A percentile compares a stretch with the other conserved stretches of the same genome.
These are phyloP conservation scores for Trichophyton mentagrophytes DNA, from an alignment of 2,329 filamentous ascomycete genomes.

Conservation along the genomic window DNA sequence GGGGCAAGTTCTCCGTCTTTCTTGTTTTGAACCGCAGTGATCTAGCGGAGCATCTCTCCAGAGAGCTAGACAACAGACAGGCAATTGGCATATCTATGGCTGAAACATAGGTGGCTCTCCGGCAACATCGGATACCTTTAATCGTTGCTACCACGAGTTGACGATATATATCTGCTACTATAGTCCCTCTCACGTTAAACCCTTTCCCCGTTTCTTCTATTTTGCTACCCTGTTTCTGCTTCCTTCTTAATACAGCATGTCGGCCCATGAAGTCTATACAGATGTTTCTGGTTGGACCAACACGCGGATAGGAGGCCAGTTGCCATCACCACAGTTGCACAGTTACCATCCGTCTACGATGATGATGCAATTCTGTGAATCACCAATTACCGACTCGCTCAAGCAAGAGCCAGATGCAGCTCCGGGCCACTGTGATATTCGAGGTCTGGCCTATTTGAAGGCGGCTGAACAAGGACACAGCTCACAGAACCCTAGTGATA, in stretches of 20 bases:
- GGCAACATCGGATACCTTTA: neutral
- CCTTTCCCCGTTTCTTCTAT: neutral
- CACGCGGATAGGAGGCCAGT: neutral
- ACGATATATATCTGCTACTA: neutral
- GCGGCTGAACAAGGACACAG: neutral
- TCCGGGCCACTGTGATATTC: neutral
- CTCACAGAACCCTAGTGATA: neutral
- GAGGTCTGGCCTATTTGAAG: conserved; percentile 3
- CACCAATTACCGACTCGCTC: neutral
- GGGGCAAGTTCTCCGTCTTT: neutral
- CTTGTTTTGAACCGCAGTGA: neutral
- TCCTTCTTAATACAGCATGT: neutral
- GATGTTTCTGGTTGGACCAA: neutral
- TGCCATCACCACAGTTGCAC: neutral
- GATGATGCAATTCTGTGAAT: conserved; percentile 1
- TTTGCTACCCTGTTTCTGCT: neutral
- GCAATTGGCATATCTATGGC: conserved; percentile 1
- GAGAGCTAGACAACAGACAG: neutral
- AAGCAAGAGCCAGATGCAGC: neutral
- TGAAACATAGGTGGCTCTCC: neutral
- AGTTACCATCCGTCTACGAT: neutral
- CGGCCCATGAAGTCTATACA: neutral
- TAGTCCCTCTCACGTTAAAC: neutral
- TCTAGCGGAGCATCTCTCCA: neutral
- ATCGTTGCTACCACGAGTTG: neutral